Conservation (phyloP, 2,329 filamentous ascomycete species). For the Didymella lethalis region DNA sequence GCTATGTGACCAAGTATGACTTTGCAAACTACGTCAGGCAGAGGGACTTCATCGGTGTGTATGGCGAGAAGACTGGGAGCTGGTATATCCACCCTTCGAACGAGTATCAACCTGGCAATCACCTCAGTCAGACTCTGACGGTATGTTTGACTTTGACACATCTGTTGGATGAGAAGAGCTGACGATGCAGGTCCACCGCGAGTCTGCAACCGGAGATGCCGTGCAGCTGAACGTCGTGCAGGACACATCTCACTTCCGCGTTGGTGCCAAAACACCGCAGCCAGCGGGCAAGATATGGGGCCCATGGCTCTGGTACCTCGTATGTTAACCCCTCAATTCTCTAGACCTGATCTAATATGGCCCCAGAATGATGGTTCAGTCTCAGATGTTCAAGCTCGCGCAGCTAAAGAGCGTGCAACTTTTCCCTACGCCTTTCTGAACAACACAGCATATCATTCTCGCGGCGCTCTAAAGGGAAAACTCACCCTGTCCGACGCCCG, state of each 20-base stretch:
- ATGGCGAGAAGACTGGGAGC: constrained; percentile 54
- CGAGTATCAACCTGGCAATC: constrained; percentile 53
- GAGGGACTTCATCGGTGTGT: constrained; percentile 56
- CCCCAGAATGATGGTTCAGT: constrained; percentile 55
- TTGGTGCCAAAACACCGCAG: constrained; percentile 24
- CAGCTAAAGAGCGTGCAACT: constrained; percentile 47
- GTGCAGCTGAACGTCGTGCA: constrained; percentile 61
- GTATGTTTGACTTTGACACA: neutral
- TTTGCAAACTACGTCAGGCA: constrained; percentile 49
- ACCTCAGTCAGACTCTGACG: constrained; percentile 59
- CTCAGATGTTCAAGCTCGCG: constrained; percentile 49
- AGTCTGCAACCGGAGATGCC: constrained; percentile 56
- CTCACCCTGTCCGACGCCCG: constrained; percentile 56
- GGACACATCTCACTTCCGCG: constrained; percentile 50
- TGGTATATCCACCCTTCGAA: constrained; percentile 55
- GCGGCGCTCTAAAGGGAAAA: constrained; percentile 53
- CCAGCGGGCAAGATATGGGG: constrained; percentile 43
- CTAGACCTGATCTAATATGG: neutral
- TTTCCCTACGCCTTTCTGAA: constrained; percentile 58
- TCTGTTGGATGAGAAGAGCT: neutral
- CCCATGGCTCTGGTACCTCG: constrained; percentile 39
- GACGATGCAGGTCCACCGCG: constrained; percentile 51
- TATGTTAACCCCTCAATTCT: constrained; percentile 6
- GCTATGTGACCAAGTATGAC: constrained; percentile 60
- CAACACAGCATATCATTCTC: constrained; percentile 53